Base-by-base conservation (phyloP, 805 yeast species). In the Ogataea methanolica region DNA sequence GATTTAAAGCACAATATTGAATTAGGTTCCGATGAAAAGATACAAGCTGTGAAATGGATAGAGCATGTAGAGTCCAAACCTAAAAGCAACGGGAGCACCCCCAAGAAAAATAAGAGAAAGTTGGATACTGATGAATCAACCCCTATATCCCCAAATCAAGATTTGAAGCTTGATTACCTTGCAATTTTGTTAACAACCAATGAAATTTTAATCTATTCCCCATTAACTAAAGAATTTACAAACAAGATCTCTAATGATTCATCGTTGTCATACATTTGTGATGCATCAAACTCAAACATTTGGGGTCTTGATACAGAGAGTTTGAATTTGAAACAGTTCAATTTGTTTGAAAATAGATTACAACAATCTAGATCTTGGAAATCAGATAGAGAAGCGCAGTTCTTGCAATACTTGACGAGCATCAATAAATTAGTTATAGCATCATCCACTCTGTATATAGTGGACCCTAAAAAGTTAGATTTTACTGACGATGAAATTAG, bases 181-280 rank as follows among this genome's bases (percentile, higher is more conserved):
- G 60, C 59, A 11, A 55, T 62, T 19, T 50, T 62, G 15, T 48
- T 60, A 14, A 51, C 56, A 9, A 56, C 64, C 33, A 75, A 75
- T 8, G 75, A 70, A 43, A 62, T 78, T 29, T 56, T 71, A 43
- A 59, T 75, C 8, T 70, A 71, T 44, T 71, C 79, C 2, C 80
- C 82, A 2, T 55, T 60, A 35, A 64, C 67, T 22, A 72, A 70
- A 47, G 72, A 65, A 22, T 55, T 69, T 16, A 59, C 69, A 17
- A 63, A 63, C 48, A 70, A 72, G 50, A 69, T 73, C 29, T 54
- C 71, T 0, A 62, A 60, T 36, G 67, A 58, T 6, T 46, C 60
- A 0, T 52, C 61, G 16, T 60, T 66, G n/a, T 41, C 55, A 34
- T 53, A 57, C 34, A 54, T 66, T 33, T 55, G 66, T 22, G 58